Evolutionary conservation across 306 rosid genomes (phyloP).

Genomic region (Cicer yamashitae): DNA sequence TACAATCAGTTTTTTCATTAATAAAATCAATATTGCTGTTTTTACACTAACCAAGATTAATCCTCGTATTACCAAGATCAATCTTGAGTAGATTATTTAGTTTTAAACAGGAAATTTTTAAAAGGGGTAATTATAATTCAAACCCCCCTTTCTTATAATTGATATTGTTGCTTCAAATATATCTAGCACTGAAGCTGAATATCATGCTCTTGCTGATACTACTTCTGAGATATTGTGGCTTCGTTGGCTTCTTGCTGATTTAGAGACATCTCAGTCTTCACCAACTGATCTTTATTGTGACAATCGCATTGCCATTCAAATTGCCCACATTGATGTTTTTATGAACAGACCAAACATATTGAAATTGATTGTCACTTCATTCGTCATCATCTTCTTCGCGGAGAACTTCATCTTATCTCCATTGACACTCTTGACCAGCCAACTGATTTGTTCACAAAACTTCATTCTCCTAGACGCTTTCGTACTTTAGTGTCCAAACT

Average conservation of each 20-base stretch:
- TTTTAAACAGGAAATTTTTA: too few species aligned
- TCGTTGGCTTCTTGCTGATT: not conserved
- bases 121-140: too few species aligned
- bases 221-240: not conserved
- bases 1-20: too few species aligned
- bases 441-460: not conserved
- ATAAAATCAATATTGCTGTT: too few species aligned
- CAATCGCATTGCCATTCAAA: not conserved
- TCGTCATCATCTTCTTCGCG: not conserved
- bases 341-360: not conserved
- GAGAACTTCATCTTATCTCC: not conserved
- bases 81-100: too few species aligned
- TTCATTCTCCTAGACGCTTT: too few species aligned
- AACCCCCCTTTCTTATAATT: too few species aligned
- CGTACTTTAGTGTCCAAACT: too few species aligned
- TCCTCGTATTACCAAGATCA: too few species aligned
- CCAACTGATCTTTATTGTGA: not conserved
- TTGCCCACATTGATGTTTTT: not conserved
- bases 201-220: slow-evolving; percentile 2
- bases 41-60: too few species aligned
- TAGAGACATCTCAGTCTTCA: not conserved
- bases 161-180: too few species aligned
- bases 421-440: not conserved
- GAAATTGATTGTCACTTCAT: not conserved
- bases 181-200: slow-evolving; percentile 6